Evolutionary conservation across 2,329 filamentous ascomycete species (phyloP).

Genomic region (Fusarium nematophilum): DNA sequence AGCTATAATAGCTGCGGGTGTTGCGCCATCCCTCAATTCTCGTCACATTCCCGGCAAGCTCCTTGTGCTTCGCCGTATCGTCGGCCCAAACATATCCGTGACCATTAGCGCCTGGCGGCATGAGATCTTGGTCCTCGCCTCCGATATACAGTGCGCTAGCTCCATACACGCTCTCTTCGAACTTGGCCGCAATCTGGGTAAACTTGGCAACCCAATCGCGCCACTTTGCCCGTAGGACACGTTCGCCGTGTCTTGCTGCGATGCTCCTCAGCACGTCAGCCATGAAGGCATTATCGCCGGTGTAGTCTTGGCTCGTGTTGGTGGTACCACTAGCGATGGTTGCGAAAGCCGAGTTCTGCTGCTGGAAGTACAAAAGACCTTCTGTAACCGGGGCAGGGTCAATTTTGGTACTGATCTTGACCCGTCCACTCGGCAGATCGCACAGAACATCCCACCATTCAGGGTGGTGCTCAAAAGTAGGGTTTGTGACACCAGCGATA

Average conservation of each 20-base stretch:
- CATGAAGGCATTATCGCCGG: slow-evolving; percentile 91
- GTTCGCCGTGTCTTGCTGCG: slow-evolving; percentile 85
- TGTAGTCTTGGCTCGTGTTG: slow-evolving; percentile 71
- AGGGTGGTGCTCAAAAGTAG: slow-evolving; percentile 91
- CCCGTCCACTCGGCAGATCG: slow-evolving; percentile 88
- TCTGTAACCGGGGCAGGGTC: slow-evolving; percentile 85
- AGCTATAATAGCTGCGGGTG: slow-evolving; percentile 94
- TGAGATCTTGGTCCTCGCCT: slow-evolving; percentile 74
- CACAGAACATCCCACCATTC: slow-evolving; percentile 99
- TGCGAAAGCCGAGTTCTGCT: slow-evolving; percentile 73
- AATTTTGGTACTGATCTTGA: slow-evolving; percentile 93
- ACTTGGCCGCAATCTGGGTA: slow-evolving; percentile 89
- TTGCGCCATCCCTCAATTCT: slow-evolving; percentile 97
- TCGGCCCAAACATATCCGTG: slow-evolving; percentile 97
- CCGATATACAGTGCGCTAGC: slow-evolving; percentile 90
- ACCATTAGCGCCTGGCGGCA: slow-evolving; percentile 72
- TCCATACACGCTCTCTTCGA: slow-evolving; percentile 95
- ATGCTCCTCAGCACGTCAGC: slow-evolving; percentile 86
- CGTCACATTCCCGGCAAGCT: slow-evolving; percentile 90
- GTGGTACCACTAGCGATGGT: slow-evolving; percentile 57
- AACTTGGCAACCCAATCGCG: slow-evolving; percentile 95
- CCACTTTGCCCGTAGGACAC: slow-evolving; percentile 91
- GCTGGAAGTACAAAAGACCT: slow-evolving; percentile 87
- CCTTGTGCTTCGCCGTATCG: slow-evolving; percentile 80
- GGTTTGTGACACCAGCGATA: slow-evolving; percentile 97